These are phyloP conservation scores for Tolypocladium amazonense DNA, from an alignment of 2,329 filamentous ascomycete species.

Conservation along the genomic window DNA sequence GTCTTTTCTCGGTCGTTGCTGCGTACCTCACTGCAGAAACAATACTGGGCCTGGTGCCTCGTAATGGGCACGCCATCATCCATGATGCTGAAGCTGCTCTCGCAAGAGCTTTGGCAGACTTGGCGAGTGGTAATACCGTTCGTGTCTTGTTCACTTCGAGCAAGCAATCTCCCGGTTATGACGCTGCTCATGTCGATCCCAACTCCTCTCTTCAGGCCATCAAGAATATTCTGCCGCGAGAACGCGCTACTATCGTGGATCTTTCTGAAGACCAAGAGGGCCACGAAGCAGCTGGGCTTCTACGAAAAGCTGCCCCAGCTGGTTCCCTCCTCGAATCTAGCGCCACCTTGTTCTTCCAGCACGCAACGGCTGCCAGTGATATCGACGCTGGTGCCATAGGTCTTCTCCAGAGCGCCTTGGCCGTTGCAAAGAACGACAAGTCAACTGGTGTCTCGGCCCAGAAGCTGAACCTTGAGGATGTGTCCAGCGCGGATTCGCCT, in stretches of 20 bases:
- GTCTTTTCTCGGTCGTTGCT: background rate
- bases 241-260: background rate
- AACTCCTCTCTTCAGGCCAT: background rate
- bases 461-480: background rate
- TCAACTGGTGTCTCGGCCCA: background rate
- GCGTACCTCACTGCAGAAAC: background rate
- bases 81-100: background rate
- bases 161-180: background rate
- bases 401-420: background rate
- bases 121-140: background rate
- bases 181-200: background rate
- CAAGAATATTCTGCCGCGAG: background rate
- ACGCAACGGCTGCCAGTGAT: background rate
- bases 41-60: background rate
- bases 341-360: background rate
- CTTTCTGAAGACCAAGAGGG: background rate
- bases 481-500: background rate
- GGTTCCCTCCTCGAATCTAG: background rate
- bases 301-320: background rate
- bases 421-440: background rate
- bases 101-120: background rate
- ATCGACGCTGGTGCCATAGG: background rate
- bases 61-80: background rate
- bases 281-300: background rate
- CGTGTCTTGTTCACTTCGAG: background rate